Base-by-base conservation (phyloP, 2,329 filamentous ascomycete species). In the Claviceps spartinae region DNA sequence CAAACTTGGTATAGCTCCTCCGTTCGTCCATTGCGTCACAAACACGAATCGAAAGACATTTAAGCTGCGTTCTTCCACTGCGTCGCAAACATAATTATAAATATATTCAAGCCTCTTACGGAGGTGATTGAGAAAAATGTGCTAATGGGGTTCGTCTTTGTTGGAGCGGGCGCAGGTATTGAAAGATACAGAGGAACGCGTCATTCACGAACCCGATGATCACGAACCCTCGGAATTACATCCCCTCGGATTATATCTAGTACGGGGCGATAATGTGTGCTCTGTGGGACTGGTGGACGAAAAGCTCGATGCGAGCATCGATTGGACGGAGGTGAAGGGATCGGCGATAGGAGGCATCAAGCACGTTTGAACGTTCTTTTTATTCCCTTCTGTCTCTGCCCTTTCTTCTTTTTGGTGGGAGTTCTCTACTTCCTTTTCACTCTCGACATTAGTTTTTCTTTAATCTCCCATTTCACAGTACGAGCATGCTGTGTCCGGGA, bases 201-300 rank as follows among this genome's bases (percentile, higher is more conserved):
- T 96, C 56, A 95, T 98, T 61, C 85, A 88, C 57, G 84, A 86
- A 1, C 78, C 79, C 44, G 90, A 96, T 63, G 88, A 95, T 63
- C 78, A 81, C 42, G 88, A 95, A 60, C 79, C 84, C 0, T 94
- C 86, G 44, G 80, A 83, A 54, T 82, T 93, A 64, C 83, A 93
- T 18, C 82, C 85, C 4, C 81, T 96, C 56, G 93, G 93, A 1
- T 71, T 97, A 5, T 97, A 96, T 66, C 77, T 98, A 53, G 86
- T 98, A 53, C 80, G 93, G 54, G 93, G 93, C 50, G 93, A 98
- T 66, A 96, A 94, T 63, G 91, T 98, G 47, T 90, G 89, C 56
- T 77, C 94, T 16, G 86, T 93, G 53, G 93, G 93, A 2, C 73
- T 94, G 53, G 83, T 98, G 36, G 89, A 98, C 66, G 90, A 95